phyloP scores from a whole-genome alignment of 305 asterid genomes.

The Solanum chacoense region DNA sequence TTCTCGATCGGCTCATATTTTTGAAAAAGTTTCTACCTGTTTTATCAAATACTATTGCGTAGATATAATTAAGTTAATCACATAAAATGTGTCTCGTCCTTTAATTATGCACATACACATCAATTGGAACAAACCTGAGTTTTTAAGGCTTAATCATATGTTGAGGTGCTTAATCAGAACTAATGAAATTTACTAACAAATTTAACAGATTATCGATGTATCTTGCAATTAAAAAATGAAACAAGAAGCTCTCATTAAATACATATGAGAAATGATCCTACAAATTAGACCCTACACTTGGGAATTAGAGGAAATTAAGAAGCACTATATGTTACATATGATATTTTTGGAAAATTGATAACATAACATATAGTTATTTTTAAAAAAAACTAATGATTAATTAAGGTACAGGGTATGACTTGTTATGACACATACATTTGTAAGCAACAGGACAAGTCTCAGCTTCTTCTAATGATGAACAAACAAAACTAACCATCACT shows the following conservation, averaged over 20 bases:
- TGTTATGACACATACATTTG: conserved; percentile 86
- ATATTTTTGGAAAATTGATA: background rate
- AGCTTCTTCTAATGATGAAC: conserved; percentile 78
- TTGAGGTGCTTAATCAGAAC: background rate
- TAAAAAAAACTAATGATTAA: background rate
- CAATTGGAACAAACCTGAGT: background rate
- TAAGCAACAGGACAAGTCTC: conserved; percentile 90
- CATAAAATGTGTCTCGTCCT: background rate
- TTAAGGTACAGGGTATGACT: conserved; percentile 80
- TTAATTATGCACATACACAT: background rate
- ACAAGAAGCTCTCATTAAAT: background rate
- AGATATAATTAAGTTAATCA: background rate
- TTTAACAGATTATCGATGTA: background rate
- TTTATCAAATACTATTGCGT: background rate
- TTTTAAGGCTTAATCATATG: background rate
- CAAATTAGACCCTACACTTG: background rate
- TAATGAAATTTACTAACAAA: background rate
- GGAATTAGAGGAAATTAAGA: background rate
- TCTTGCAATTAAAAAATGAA: background rate
- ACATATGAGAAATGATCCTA: background rate
- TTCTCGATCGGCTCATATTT: background rate
- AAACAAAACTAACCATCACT: conserved; percentile 82
- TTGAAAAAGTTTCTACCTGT: background rate
- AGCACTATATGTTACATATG: background rate
- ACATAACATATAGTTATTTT: background rate